phyloP scores from a whole-genome alignment of 441 rosid species.

The Erodium trifolium region DNA sequence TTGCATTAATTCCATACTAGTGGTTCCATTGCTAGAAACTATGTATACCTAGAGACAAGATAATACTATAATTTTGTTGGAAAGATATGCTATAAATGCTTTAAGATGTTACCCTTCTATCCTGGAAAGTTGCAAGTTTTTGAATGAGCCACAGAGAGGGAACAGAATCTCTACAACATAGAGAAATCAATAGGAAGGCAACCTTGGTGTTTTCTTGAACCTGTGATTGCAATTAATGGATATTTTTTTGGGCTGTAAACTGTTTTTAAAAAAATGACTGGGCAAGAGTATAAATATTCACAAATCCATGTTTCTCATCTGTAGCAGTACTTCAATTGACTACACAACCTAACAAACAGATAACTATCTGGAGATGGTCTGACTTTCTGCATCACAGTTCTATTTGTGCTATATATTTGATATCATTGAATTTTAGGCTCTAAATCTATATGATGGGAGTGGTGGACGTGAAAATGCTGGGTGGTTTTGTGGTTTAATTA shows the following conservation, averaged over 20 bases:
- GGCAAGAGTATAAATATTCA: background rate
- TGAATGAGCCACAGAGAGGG: background rate
- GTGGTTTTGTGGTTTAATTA: background rate
- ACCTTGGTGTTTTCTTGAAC: conserved; percentile 3
- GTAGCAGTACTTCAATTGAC: background rate
- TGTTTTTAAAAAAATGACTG: background rate
- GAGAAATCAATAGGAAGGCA: background rate
- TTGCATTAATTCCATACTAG: conserved; percentile 8
- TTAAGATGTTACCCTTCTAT: background rate
- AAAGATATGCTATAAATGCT: background rate
- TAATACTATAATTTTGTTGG: background rate
- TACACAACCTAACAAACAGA: background rate
- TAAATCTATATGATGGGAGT: background rate
- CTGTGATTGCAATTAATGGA: background rate
- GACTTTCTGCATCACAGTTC: background rate
- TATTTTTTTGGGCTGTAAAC: background rate
- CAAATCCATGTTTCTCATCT: background rate
- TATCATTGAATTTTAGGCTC: background rate
- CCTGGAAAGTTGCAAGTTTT: background rate
- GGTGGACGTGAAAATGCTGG: background rate
- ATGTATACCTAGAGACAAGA: background rate
- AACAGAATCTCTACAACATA: background rate
- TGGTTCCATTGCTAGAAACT: background rate
- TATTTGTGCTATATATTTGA: background rate
- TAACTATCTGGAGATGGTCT: background rate